Base-by-base conservation (phyloP, 768 basidiomycete genomes). In the Saitozyma sp. region DNA sequence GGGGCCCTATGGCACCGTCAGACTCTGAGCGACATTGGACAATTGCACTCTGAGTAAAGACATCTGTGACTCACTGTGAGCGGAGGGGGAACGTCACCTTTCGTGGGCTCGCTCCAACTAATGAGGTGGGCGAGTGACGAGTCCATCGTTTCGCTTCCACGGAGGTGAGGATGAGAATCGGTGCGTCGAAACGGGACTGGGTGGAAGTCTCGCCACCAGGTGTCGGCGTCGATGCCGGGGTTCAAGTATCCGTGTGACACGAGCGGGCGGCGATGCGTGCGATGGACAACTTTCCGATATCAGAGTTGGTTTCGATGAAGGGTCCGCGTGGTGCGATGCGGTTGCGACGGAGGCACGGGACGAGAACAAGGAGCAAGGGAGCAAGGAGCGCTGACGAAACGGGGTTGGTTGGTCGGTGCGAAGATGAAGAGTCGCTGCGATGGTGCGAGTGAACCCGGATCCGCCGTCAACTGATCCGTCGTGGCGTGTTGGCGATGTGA, bases 71-170 rank as follows among this genome's bases (percentile, higher is more conserved):
- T 61, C 39, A 78, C 77, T 14, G 76, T 75, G 41, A 77, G 68
- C 29, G 76, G 72, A 42, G 64, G 66, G 3, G 78, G 78, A 29
- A 75, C 67, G 59, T 77, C 68, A 29, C 78, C 78, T 54, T 61
- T 71, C 2, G 76, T 74, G 17, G 63, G 54, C 54, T 76, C 69
- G 38, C 62, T 67, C 74, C 74, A 76, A 51, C 71, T 68, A 54
- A 71, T 68, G 29, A 76, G 63, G 62, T 76, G 74, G 38, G 70
- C 63, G 38, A 72, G 59, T 9, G 70, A 71, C 10, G 64, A 50
- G 60, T 75, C 74, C 70, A 71, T 71, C 50, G 50, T 73, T 53
- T 42, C 43, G 42, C 16, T 29, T 61, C 20, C 19, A 39, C 43
- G n/a, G 49, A n/a, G 49, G 49, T 50, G 17, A 29, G 49, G 14